Base-by-base conservation (phyloP, 1,284 basidiomycete species). In the Farysia itapuensis region DNA sequence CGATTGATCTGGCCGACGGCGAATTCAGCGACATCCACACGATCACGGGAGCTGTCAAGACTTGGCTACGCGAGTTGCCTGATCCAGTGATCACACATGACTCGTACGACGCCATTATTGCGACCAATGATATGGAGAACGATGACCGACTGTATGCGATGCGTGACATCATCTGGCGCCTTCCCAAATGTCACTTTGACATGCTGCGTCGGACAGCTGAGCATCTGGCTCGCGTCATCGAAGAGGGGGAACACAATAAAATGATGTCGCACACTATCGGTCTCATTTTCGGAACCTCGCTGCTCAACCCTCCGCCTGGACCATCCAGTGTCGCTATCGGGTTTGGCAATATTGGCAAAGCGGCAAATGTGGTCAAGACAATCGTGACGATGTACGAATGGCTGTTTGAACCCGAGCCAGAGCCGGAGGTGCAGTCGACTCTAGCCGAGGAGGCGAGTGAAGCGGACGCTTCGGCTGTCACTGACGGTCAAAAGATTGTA, bases 201-300 rank as follows among this genome's bases (percentile, higher is more conserved):
- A 49, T 72, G 4, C 49, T 76, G 4, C 60, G 66, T 18, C 67
- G 74, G 26, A 58, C 67, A 6, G 50, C 65, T 14, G 59, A 69
- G 40, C 74, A 76, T 34, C 56, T 76, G 3, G 61, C 69, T 5
- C 47, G 66, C 3, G 66, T 76, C 4, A 64, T 65, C 9, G 68
- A 70, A 28, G 63, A 67, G 23, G 64, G 54, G 29, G 57, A 70
- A 29, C 20, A 43, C 42, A 76, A 76, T 44, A 53, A 67, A 45
- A 76, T 76, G 74, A 64, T 64, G 34, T 64, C 71, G 4, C 74
- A 76, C 57, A 76, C 72, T 24, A 57, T 76, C 20, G 74, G 67
- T 9, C 53, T 76, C 2, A 69, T 76, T n/a, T 76, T 76, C 44
- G 73, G 72, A 14, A 72, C 74, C 0, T 75, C 72, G 20, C 47